Evolutionary conservation across 257 asterid species (phyloP).

Genomic region (Vinca minor): DNA sequence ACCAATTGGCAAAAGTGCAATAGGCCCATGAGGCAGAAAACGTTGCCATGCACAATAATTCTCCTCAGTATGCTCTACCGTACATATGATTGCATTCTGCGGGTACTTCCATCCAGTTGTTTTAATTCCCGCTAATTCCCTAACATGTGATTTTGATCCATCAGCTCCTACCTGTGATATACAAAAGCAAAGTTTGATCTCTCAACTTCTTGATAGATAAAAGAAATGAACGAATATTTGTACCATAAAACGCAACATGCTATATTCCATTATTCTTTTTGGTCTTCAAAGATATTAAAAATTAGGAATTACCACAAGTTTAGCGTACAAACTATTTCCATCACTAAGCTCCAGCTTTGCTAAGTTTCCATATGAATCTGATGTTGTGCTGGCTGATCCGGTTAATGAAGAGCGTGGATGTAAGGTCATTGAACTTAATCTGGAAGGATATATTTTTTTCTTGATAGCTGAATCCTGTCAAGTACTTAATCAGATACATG

Average conservation of each 20-base stretch:
- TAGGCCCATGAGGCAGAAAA: slow-evolving; percentile 79
- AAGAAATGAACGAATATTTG: background rate
- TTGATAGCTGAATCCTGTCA: slow-evolving; percentile 47
- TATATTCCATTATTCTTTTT: slow-evolving; percentile 4
- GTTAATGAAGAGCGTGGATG: slow-evolving; percentile 31
- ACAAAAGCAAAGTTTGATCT: slow-evolving; percentile 3
- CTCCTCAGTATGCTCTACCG: slow-evolving; percentile 59
- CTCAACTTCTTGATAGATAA: background rate
- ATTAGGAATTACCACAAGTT: slow-evolving; percentile 62
- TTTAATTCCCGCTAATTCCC: slow-evolving; percentile 78
- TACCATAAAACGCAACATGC: background rate
- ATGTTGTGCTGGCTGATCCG: slow-evolving; percentile 16
- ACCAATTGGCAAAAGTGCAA: slow-evolving; percentile 86
- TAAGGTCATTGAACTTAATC: slow-evolving; percentile 58
- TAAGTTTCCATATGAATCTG: slow-evolving; percentile 41
- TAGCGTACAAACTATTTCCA: slow-evolving; percentile 66
- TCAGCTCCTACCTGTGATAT: slow-evolving; percentile 82
- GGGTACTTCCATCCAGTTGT: slow-evolving; percentile 93
- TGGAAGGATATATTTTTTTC: slow-evolving; percentile 59
- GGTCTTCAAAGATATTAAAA: slow-evolving; percentile 5
- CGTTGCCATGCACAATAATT: slow-evolving; percentile 89
- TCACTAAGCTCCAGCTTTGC: slow-evolving; percentile 67
- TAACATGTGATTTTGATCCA: slow-evolving; percentile 86
- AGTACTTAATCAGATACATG: slow-evolving; percentile 3
- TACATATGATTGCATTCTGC: slow-evolving; percentile 82